Percentiles rank a stretch among this genome's conserved stretches.
Evolutionary conservation across 805 yeast species (phyloP).

Genomic region (Isabelozyma rhagii): DNA sequence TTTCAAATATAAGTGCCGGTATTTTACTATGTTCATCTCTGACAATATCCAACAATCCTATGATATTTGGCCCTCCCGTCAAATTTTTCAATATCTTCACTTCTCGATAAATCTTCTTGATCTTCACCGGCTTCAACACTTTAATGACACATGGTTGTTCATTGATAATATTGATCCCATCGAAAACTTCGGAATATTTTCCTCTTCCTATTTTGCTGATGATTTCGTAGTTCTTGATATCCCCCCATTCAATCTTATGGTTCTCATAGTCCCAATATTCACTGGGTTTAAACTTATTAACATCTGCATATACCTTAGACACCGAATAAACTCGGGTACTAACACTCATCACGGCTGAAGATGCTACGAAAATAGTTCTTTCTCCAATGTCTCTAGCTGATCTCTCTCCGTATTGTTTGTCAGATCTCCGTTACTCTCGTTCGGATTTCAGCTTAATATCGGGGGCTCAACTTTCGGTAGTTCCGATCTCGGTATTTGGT

Average conservation of each 20-base stretch:
- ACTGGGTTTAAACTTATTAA: slow-evolving; percentile 61
- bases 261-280: slow-evolving; percentile 88
- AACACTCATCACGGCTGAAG: slow-evolving; percentile 18
- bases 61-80: slow-evolving; percentile 79
- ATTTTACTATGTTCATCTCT: slow-evolving; percentile 76
- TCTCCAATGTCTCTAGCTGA: no score
- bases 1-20: slow-evolving; percentile 85
- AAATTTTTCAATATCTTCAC: slow-evolving; percentile 83
- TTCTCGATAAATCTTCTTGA: slow-evolving; percentile 88
- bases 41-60: slow-evolving; percentile 75
- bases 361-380: no score
- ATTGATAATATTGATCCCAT: slow-evolving; percentile 68
- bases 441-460: no score
- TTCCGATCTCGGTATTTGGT: no score
- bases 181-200: slow-evolving; percentile 92
- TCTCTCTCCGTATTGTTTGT: neutral
- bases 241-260: slow-evolving; percentile 41
- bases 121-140: slow-evolving; percentile 87
- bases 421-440: neutral
- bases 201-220: slow-evolving; percentile 86
- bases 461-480: no score
- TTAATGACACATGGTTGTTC: slow-evolving; percentile 73
- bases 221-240: slow-evolving; percentile 62
- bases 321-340: slow-evolving; percentile 23
- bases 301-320: slow-evolving; percentile 70